Conservation (phyloP, 192 early-diverging fungal species). For the Backusella mclennaniae region DNA sequence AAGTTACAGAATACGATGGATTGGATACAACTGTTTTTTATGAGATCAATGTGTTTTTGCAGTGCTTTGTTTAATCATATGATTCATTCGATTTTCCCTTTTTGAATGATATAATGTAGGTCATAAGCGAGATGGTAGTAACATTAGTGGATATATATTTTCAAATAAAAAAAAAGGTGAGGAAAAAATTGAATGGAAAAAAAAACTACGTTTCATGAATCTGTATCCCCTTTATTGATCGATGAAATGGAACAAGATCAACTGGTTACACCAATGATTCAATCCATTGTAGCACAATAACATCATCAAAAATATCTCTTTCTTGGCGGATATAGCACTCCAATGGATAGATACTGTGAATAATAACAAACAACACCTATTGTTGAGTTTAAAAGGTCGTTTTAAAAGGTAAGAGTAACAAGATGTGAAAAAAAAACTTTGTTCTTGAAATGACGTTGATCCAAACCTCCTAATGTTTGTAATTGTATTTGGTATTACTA, state of each 20-base stretch:
- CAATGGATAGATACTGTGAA: neutral
- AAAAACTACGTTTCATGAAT: neutral
- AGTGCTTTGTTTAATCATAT: neutral
- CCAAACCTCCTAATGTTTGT: neutral
- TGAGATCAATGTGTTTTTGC: neutral
- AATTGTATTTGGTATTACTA: neutral
- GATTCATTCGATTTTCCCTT: neutral
- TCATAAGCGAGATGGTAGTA: too few relatives aligned
- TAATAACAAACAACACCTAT: neutral
- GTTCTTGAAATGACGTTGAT: neutral
- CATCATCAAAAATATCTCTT: neutral
- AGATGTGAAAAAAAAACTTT: neutral
- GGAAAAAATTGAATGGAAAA: neutral
- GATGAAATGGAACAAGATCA: neutral
- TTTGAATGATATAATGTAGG: neutral
- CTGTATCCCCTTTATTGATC: neutral
- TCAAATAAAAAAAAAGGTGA: neutral
- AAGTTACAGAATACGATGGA: neutral
- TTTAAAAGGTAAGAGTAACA: neutral
- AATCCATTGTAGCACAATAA: neutral
- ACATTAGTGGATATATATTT: neutral
- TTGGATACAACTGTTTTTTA: neutral
- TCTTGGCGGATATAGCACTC: neutral
- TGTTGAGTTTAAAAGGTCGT: neutral
- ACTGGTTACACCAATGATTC: neutral